Evolutionary conservation across 345 rosid species (phyloP).

Genomic region (Triadica sebifera): DNA sequence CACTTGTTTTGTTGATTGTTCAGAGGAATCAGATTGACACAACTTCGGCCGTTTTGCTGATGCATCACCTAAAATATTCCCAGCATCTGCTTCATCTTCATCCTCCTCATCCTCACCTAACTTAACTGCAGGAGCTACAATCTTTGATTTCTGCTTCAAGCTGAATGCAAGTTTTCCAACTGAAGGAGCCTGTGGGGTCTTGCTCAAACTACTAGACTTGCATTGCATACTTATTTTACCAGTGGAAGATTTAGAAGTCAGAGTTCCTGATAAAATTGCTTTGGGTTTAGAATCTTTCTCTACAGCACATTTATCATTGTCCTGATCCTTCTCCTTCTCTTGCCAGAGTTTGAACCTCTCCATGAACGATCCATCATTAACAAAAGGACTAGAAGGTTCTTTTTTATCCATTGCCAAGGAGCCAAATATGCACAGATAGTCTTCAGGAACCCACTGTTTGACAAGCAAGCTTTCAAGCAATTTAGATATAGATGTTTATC

Average conservation of each 20-base stretch:
- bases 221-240: constrained; percentile 40
- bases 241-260: constrained; percentile 42
- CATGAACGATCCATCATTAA: constrained; percentile 98
- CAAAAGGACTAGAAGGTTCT: constrained; percentile 73
- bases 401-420: constrained; percentile 68
- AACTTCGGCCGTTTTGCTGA: constrained; percentile 70
- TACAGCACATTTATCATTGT: constrained; percentile 24
- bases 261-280: constrained; percentile 48
- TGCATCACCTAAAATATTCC: constrained; percentile 42
- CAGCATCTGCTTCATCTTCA: constrained; percentile 62
- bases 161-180: constrained; percentile 96
- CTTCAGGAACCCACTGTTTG: constrained; percentile 44
- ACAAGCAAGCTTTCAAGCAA: constrained; percentile 56
- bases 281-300: constrained; percentile 67
- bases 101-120: constrained; percentile 78
- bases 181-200: constrained; percentile 35
- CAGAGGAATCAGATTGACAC: constrained; percentile 47
- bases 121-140: constrained; percentile 76
- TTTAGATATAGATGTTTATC: constrained; percentile 24
- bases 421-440: constrained; percentile 30
- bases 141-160: constrained; percentile 93
- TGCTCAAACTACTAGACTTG: constrained; percentile 49
- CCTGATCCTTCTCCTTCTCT: constrained; percentile 55
- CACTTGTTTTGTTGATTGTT: constrained; percentile 40
- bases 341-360: constrained; percentile 96